Evolutionary conservation across 345 rosid genomes (phyloP).

Genomic region (Excoecaria cochinchinensis): DNA sequence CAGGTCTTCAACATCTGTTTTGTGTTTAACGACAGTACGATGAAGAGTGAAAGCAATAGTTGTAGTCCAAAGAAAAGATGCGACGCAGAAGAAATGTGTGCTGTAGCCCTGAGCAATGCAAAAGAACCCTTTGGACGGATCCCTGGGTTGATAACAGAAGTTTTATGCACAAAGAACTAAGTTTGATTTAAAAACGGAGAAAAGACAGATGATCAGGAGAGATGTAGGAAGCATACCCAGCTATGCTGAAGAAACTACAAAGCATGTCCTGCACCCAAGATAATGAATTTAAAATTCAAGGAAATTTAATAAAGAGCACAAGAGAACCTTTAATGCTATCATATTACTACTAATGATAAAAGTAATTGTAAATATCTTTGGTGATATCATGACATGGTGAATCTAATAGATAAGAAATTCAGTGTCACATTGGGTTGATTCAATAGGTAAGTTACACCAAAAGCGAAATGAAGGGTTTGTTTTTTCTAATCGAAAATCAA

Average conservation of each 20-base stretch:
- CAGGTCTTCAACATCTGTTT: slow-evolving; percentile 92
- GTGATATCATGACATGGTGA: not conserved
- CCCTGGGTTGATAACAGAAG: slow-evolving; percentile 41
- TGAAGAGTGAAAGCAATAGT: slow-evolving; percentile 95
- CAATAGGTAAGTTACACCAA: not conserved
- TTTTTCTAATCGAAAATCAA: not conserved
- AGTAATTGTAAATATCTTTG: not conserved
- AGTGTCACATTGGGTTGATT: not conserved
- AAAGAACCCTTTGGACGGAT: slow-evolving; percentile 83
- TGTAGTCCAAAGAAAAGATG: slow-evolving; percentile 98
- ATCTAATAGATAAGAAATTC: not conserved
- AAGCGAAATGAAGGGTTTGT: not conserved
- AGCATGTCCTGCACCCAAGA: slow-evolving; percentile 77
- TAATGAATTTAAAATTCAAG: not conserved
- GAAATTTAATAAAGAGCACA: not conserved
- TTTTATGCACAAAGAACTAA: not conserved
- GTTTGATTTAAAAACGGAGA: not conserved
- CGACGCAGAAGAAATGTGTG: slow-evolving; percentile 88
- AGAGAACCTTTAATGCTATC: not conserved
- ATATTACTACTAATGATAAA: not conserved
- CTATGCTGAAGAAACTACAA: slow-evolving; percentile 89
- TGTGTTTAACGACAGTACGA: slow-evolving; percentile 87
- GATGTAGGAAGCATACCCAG: slow-evolving; percentile 51
- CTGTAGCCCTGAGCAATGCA: slow-evolving; percentile 84
- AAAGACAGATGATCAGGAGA: not conserved